These are phyloP conservation scores for Parachlorella kessleri DNA, from an alignment of 139 green algal species.

Conservation along the genomic window DNA sequence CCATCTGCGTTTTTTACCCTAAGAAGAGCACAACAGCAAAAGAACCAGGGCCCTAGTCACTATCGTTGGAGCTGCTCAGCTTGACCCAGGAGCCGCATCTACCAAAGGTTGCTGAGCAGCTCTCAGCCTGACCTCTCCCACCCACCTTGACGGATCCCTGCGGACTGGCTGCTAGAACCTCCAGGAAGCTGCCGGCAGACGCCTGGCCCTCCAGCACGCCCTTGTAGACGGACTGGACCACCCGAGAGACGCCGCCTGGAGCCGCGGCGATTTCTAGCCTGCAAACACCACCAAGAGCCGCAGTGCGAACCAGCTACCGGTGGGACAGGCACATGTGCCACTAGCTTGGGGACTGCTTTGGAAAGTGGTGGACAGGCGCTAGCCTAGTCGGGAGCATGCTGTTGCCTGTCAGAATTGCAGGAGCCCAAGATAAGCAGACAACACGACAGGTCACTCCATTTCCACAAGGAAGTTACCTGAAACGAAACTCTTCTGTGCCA, in stretches of 20 bases:
- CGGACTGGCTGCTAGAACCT: conserved; percentile 11
- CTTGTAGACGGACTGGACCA: conserved; percentile 23
- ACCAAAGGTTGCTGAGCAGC: neutral
- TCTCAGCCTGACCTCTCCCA: neutral
- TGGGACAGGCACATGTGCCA: no score
- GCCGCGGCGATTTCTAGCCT: conserved; percentile 14
- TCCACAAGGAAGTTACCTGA: no score
- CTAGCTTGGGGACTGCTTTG: no score
- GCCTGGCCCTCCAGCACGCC: conserved; percentile 22
- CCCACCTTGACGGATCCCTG: neutral
- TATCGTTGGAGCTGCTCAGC: neutral
- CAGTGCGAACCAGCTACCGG: no score
- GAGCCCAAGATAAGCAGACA: no score
- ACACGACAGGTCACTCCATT: no score
- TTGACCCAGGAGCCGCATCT: neutral
- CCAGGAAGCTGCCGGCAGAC: conserved; percentile 18
- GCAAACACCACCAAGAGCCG: no score
- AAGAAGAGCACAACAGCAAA: neutral
- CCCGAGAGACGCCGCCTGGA: conserved; percentile 15
- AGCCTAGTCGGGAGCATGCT: neutral
- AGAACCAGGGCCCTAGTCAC: neutral
- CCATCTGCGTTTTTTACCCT: neutral
- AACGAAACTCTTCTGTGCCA: no score
- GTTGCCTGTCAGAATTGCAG: no score
- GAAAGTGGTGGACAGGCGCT: neutral